Evolutionary conservation across 164 flowering plant species (phyloP).

Genomic region (Vitis cinerea): DNA sequence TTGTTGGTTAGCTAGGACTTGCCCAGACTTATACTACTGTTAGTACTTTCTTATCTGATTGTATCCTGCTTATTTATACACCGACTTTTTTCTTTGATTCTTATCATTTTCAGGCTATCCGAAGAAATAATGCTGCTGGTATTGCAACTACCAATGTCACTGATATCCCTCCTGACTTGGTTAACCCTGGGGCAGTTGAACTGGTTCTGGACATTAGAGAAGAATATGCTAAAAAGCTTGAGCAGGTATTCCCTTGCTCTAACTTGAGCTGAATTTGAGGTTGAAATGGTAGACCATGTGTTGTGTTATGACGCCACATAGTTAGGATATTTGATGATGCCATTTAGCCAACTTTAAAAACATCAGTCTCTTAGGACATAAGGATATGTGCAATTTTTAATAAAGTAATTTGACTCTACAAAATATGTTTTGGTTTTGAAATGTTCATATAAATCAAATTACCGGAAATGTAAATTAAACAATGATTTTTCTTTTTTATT

Average conservation of each 20-base stretch:
- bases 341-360: too few species aligned
- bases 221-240: slow-evolving; percentile 66
- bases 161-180: slow-evolving; percentile 49
- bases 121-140: slow-evolving; percentile 26
- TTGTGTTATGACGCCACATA: not conserved
- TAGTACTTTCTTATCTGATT: not conserved
- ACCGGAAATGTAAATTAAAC: not conserved
- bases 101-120: slow-evolving; percentile 37
- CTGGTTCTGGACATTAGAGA: slow-evolving; percentile 63
- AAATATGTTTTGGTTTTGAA: not conserved
- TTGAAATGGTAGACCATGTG: too few species aligned
- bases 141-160: slow-evolving; percentile 24
- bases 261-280: too few species aligned
- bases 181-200: slow-evolving; percentile 52
- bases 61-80: not conserved
- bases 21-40: not conserved
- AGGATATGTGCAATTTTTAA: not conserved
- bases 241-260: slow-evolving; percentile 45
- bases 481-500: not conserved
- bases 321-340: too few species aligned
- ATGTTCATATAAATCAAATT: not conserved
- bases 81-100: not conserved
- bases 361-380: not conserved
- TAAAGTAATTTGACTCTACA: too few species aligned
- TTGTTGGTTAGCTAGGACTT: too few species aligned